A percentile compares a stretch with the other conserved stretches of the same genome.
phyloP scores from a whole-genome alignment of 305 asterid genomes.

The Fraxinus floribunda region DNA sequence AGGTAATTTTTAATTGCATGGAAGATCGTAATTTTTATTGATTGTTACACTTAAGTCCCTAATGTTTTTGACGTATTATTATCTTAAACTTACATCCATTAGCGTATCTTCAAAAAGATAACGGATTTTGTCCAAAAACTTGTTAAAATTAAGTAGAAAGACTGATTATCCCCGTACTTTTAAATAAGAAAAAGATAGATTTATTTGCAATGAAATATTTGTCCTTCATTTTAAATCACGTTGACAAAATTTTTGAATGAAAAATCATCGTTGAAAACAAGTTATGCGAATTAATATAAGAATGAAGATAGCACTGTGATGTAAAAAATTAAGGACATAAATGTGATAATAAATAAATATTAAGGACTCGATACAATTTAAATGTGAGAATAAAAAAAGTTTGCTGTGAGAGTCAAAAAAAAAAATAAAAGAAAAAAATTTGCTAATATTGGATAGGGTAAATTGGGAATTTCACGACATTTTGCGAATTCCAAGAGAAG shows the following conservation, averaged over 20 bases:
- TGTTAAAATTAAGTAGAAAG: background rate
- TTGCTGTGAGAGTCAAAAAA: background rate
- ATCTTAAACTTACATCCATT: background rate
- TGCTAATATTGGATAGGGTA: background rate
- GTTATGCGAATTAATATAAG: background rate
- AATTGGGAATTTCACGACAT: background rate
- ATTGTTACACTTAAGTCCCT: too few relatives aligned
- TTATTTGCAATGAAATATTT: too few relatives aligned
- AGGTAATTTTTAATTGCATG: too few relatives aligned
- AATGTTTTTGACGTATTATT: background rate
- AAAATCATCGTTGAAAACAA: background rate
- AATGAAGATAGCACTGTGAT: background rate
- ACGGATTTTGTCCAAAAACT: background rate
- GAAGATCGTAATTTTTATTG: too few relatives aligned
- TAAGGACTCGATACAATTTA: background rate
- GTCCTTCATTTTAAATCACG: background rate
- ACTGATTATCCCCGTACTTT: too few relatives aligned
- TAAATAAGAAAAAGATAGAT: background rate
- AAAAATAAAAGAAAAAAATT: too few relatives aligned
- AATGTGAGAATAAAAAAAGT: background rate
- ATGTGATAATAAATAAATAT: background rate
- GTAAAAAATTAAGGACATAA: background rate
- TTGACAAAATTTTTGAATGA: background rate
- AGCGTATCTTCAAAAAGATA: background rate
- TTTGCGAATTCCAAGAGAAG: slow-evolving; percentile 6